phyloP scores from a whole-genome alignment of 805 yeast species.

The Alloascoidea africana region DNA sequence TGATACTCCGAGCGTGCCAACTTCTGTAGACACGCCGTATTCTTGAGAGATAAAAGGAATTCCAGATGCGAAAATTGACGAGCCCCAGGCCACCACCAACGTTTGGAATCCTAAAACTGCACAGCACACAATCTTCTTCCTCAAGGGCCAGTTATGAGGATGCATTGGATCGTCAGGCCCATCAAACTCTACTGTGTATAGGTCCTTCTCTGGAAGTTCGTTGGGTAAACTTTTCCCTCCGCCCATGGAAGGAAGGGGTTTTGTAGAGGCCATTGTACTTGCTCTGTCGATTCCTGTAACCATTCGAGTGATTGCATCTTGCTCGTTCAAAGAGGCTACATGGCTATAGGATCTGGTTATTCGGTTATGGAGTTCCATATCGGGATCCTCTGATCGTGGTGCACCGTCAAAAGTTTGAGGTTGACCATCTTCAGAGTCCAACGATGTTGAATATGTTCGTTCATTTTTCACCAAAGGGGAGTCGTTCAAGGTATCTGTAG shows the following conservation, averaged over 20 bases:
- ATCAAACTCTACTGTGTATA: conserved; percentile 55
- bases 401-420: too few species aligned
- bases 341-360: too few species aligned
- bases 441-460: too few species aligned
- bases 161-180: conserved; percentile 69
- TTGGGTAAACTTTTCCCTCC: conserved; percentile 51
- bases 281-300: not conserved
- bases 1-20: conserved; percentile 60
- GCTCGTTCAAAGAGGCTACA: not conserved
- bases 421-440: too few species aligned
- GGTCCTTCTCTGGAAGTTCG: conserved; percentile 33
- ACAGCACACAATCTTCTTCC: conserved; percentile 25
- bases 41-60: conserved; percentile 28
- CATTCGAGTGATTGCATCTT: not conserved
- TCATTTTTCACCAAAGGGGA: too few species aligned
- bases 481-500: too few species aligned
- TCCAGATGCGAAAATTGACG: conserved; percentile 54
- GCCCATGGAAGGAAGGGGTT: conserved; percentile 45
- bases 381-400: too few species aligned
- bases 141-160: conserved; percentile 64
- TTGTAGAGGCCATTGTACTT: not conserved
- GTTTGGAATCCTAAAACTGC: conserved; percentile 27
- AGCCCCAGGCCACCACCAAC: conserved; percentile 42
- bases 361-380: too few species aligned
- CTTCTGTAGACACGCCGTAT: conserved; percentile 49